Evolutionary conservation across 192 early-diverging fungal genomes (phyloP).

Genomic region (Coemansia sp.): DNA sequence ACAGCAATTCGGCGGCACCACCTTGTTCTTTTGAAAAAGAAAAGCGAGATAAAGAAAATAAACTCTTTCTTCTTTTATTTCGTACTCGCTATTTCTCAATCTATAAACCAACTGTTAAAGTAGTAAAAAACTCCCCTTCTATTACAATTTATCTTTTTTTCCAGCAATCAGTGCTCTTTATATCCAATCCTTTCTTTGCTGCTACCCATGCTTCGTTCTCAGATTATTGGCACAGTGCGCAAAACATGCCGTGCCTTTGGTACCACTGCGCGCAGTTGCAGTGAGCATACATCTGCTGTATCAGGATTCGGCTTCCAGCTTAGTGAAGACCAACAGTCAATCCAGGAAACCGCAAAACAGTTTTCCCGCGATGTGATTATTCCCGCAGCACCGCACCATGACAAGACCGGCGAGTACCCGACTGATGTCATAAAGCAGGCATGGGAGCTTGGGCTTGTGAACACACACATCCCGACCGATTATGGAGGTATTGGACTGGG

Average conservation of each 20-base stretch:
- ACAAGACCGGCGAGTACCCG: conserved; percentile 92
- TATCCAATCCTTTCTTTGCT: neutral
- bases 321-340: conserved; percentile 77
- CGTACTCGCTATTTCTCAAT: neutral
- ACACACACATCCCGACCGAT: conserved; percentile 81
- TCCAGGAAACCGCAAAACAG: conserved; percentile 88
- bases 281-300: conserved; percentile 1
- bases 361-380: conserved; percentile 88
- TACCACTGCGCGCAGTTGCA: conserved; percentile 26
- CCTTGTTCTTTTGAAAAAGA: no score
- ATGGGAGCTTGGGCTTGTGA: conserved; percentile 92
- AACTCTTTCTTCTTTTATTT: neutral
- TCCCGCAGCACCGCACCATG: conserved; percentile 90
- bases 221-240: conserved; percentile 21
- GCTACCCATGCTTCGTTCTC: conserved; percentile 39
- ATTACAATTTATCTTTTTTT: neutral
- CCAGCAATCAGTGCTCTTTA: neutral
- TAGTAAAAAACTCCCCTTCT: no score
- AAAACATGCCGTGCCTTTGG: conserved; percentile 40
- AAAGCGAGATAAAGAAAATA: no score
- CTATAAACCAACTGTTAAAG: neutral
- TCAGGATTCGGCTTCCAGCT: conserved; percentile 64
- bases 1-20: no score
- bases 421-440: conserved; percentile 78
- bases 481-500: conserved; percentile 89